These are phyloP conservation scores for Eucalyptus pauciflora DNA, from an alignment of 345 rosid species.

Conservation along the genomic window DNA sequence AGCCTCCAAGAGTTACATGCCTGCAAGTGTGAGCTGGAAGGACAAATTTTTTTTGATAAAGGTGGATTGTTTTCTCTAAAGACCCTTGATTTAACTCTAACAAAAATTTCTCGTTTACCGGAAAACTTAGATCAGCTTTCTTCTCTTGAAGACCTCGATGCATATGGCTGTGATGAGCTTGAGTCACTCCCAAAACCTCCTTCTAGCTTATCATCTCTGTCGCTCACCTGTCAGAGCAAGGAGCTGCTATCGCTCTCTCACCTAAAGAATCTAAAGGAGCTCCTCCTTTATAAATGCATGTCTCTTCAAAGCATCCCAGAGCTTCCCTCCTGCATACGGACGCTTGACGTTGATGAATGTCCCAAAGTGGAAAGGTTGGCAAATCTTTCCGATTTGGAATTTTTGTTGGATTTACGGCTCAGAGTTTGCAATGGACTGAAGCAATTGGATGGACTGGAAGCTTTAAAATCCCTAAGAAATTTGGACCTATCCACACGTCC, in stretches of 20 bases:
- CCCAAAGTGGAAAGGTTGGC: too few species aligned
- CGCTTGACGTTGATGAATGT: rapidly evolving
- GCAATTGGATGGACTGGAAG: too few species aligned
- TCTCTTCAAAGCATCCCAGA: too few species aligned
- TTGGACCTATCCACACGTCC: rapidly evolving
- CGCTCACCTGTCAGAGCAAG: rapidly evolving
- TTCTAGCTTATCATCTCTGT: rapidly evolving
- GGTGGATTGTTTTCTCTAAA: not conserved
- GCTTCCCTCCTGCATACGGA: too few species aligned
- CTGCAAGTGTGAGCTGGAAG: rapidly evolving
- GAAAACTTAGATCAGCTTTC: too few species aligned
- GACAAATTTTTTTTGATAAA: not conserved
- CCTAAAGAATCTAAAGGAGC: too few species aligned
- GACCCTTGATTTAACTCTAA: rapidly evolving
- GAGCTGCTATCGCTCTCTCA: too few species aligned
- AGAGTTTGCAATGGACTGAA: rapidly evolving
- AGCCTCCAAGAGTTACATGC: not conserved
- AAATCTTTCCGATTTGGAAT: too few species aligned
- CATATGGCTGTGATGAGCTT: rapidly evolving
- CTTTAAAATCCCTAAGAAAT: rapidly evolving
- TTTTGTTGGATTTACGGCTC: rapidly evolving
- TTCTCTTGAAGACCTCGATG: rapidly evolving
- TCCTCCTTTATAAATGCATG: rapidly evolving
- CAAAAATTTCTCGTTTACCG: not conserved
- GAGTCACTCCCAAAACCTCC: too few species aligned